Percentiles rank a stretch among this genome's conserved stretches.
These are phyloP conservation scores for Strobilomyces confusus DNA, from an alignment of 768 basidiomycete genomes.

Conservation along the genomic window DNA sequence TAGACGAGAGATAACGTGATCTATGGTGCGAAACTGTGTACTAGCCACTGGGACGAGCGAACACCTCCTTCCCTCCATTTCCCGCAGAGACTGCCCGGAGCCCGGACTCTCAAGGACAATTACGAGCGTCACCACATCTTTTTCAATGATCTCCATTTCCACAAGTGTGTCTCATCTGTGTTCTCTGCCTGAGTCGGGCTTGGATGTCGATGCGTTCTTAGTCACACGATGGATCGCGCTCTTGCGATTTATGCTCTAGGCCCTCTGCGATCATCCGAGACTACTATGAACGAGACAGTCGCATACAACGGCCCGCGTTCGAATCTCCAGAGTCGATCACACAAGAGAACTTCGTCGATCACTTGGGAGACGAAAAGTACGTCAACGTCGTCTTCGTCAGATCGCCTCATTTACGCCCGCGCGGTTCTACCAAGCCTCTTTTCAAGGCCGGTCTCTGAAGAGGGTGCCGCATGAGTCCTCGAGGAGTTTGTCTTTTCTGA, in stretches of 20 bases:
- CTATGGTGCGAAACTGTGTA: too few relatives aligned
- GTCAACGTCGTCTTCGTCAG: neutral
- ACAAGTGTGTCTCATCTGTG: slow-evolving; percentile 49
- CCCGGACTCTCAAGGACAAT: slow-evolving; percentile 41
- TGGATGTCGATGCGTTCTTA: neutral
- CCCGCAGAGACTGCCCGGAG: slow-evolving; percentile 26
- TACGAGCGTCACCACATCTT: slow-evolving; percentile 47
- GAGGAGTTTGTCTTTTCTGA: slow-evolving; percentile 32
- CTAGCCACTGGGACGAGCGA: too few relatives aligned
- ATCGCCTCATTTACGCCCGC: neutral
- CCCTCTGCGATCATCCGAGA: slow-evolving; percentile 20
- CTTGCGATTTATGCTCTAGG: slow-evolving; percentile 29
- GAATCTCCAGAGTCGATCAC: slow-evolving; percentile 25
- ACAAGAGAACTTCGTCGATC: slow-evolving; percentile 19
- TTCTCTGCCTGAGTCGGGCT: too few relatives aligned
- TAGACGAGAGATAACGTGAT: too few relatives aligned
- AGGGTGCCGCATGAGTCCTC: slow-evolving; percentile 13
- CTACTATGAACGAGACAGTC: slow-evolving; percentile 23
- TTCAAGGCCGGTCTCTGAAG: slow-evolving; percentile 11
- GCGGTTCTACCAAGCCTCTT: slow-evolving; percentile 29
- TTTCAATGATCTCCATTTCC: slow-evolving; percentile 42
- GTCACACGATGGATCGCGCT: slow-evolving; percentile 29
- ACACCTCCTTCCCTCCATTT: slow-evolving; percentile 22
- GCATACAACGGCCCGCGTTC: slow-evolving; percentile 21
- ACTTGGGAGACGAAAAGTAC: slow-evolving; percentile 26